These are phyloP conservation scores for Pseudozyma hubeiensis DNA, from an alignment of 1,284 basidiomycete species.

Conservation along the genomic window DNA sequence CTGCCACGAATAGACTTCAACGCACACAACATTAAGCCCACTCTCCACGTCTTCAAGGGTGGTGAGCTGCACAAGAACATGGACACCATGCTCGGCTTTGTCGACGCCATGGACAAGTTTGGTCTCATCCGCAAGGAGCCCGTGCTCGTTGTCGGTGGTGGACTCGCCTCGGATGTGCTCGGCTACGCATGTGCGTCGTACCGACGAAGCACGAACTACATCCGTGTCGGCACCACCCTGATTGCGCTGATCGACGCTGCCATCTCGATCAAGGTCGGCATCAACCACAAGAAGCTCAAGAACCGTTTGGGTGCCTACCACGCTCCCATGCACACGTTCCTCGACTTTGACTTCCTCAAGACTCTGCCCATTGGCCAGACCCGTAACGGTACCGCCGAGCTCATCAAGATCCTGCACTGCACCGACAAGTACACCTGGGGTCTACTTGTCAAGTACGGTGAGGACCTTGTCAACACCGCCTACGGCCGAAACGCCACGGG, in stretches of 20 bases:
- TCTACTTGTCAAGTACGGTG: slow-evolving; percentile 71
- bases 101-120: slow-evolving; percentile 71
- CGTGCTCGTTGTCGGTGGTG: slow-evolving; percentile 71
- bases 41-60: slow-evolving; percentile 71
- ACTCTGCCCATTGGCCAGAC: slow-evolving; percentile 71
- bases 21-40: slow-evolving; percentile 69
- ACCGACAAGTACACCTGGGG: slow-evolving; percentile 70
- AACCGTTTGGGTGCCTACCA: slow-evolving; percentile 70
- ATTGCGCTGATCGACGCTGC: slow-evolving; percentile 71
- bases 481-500: slow-evolving; percentile 69
- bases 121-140: slow-evolving; percentile 72
- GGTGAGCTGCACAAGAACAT: slow-evolving; percentile 72
- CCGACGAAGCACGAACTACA: slow-evolving; percentile 71
- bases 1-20: slow-evolving; percentile 66
- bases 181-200: slow-evolving; percentile 71
- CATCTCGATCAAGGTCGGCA: slow-evolving; percentile 70
- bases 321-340: slow-evolving; percentile 71
- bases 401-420: slow-evolving; percentile 71
- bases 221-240: slow-evolving; percentile 71
- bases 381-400: slow-evolving; percentile 71
- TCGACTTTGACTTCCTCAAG: slow-evolving; percentile 71
- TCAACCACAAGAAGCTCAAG: slow-evolving; percentile 66
- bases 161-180: slow-evolving; percentile 69
- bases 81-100: slow-evolving; percentile 70
- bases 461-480: slow-evolving; percentile 70